Base-by-base conservation (phyloP, 345 rosid genomes). In the Atalantia buxifolia region DNA sequence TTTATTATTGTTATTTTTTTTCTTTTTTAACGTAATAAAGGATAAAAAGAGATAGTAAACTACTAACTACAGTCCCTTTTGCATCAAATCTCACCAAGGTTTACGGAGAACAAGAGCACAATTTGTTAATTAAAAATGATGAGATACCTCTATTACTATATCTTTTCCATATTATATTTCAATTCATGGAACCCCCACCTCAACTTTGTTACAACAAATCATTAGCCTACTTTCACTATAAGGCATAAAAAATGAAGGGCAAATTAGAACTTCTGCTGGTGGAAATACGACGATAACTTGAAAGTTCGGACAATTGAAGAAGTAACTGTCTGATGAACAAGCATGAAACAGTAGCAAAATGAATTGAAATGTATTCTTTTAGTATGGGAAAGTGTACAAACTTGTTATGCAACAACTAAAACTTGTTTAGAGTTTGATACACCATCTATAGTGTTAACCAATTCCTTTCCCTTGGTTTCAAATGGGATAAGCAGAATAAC, bases 391-490 rank as follows among this genome's bases (percentile, higher is more conserved):
- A 53, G 21, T 18, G 57, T 18, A 53, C 57, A 53, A 6, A 53
- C 22, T 53, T 53, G 22, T 18, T 0, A 53, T 53, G 57, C 57
- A 53, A 53, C 57, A 53, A 53, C 57, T 53, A 18, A 53, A 53
- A 4, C 57, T 18, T 53, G 57, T 5, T 53, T 18, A 53, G 57
- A 53, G 22, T 19, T 53, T 19, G 22, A 53, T 53, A 53, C 21
- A 53, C 7, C 57, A 53, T 53, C 57, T 0, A 18, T 53, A 18
- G 67, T 78, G 10, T 90, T 88, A 2, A 50, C 76, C 55, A 90
- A 66, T 30, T 86, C 81, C 36, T 80, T 80, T 69, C 94, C 94
- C 65, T 81, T 91, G 18, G 94, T 88, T 67, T 91, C 94, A 36
- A 79, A 72, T 3, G 94, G 92, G 69, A 89, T 85, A 69, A 84